Conservation (phyloP, 305 asterid species). For the Vinca major region DNA sequence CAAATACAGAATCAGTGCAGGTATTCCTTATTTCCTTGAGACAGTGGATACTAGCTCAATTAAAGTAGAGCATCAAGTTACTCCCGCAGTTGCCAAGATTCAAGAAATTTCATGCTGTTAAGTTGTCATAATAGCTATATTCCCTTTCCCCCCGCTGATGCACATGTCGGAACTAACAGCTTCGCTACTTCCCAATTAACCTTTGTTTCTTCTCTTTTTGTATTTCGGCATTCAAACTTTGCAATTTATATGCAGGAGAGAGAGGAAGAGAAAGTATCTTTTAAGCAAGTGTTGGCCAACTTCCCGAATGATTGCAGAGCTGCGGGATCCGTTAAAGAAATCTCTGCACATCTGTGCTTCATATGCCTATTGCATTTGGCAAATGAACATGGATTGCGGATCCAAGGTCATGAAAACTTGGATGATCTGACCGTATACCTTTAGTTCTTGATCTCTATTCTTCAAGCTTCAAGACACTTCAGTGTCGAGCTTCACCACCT, state of each 20-base stretch:
- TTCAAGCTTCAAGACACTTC: neutral
- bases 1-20: constrained; percentile 31
- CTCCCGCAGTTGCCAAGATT: neutral
- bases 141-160: neutral
- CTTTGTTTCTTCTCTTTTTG: neutral
- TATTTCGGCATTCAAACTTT: neutral
- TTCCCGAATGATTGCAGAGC: constrained; percentile 57
- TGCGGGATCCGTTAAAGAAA: constrained; percentile 43
- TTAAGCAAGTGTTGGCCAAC: constrained; percentile 43
- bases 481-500: neutral
- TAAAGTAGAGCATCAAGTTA: neutral
- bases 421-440: constrained; percentile 58
- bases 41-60: neutral
- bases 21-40: constrained; percentile 23
- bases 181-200: neutral
- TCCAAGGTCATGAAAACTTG: constrained; percentile 40
- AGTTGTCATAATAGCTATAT: neutral
- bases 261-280: constrained; percentile 38
- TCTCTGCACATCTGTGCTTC: constrained; percentile 79
- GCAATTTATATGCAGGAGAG: constrained; percentile 13
- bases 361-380: constrained; percentile 81
- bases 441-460: constrained; percentile 2
- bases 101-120: neutral
- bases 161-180: neutral
- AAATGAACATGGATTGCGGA: constrained; percentile 60